Conservation (phyloP, 257 asterid species). For the Gardenia jasminoides region DNA sequence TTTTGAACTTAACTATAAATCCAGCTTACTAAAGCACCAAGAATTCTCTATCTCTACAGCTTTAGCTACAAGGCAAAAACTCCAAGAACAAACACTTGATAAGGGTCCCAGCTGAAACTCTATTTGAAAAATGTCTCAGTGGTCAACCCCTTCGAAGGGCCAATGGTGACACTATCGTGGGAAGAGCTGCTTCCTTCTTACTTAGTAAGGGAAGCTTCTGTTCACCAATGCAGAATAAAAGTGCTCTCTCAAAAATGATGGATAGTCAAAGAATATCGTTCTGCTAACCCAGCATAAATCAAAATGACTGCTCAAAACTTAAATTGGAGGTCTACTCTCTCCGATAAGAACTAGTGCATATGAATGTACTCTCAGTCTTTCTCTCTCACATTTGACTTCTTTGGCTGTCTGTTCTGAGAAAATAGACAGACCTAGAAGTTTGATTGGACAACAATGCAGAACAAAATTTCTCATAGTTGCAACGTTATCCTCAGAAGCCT, state of each 20-base stretch:
- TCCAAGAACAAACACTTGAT: constrained; percentile 18
- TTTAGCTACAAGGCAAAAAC: not conserved
- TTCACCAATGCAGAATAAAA: not conserved
- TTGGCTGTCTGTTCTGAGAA: too few relatives aligned
- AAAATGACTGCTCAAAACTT: not conserved
- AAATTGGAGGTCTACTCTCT: not conserved
- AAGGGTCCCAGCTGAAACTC: not conserved
- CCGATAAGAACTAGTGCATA: not conserved
- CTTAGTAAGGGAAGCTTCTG: not conserved
- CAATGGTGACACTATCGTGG: not conserved
- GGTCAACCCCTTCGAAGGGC: not conserved
- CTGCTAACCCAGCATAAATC: not conserved
- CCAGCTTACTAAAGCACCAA: not conserved
- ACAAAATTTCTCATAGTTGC: not conserved
- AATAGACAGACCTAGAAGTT: not conserved
- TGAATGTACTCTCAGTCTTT: not conserved
- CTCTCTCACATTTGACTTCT: not conserved
- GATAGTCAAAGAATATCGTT: not conserved
- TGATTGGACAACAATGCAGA: too few relatives aligned
- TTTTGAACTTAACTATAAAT: not conserved
- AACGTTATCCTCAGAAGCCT: not conserved
- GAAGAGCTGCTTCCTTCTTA: not conserved
- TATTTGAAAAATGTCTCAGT: not conserved
- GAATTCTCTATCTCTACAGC: not conserved
- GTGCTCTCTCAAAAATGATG: not conserved